Conservation (phyloP, 2,329 filamentous ascomycete genomes). For the Mycocentrospora acerina region DNA sequence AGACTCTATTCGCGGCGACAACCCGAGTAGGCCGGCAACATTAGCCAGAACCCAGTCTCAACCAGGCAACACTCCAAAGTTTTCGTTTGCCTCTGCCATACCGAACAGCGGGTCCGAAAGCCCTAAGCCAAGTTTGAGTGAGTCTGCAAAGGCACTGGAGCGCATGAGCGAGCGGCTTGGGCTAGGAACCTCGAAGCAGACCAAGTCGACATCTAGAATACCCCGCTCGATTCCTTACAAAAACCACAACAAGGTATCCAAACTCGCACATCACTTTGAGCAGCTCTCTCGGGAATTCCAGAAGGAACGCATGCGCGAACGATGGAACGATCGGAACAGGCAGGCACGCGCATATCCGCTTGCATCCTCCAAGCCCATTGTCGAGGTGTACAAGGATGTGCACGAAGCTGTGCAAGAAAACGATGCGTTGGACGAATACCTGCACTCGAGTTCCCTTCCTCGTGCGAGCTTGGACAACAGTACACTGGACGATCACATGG, state of each 20-base stretch:
- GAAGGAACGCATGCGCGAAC: constrained; percentile 85
- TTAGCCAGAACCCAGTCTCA: constrained; percentile 40
- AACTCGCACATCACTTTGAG: constrained; percentile 93
- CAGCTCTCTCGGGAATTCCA: constrained; percentile 96
- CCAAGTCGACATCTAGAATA: constrained; percentile 70
- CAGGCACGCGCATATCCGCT: constrained; percentile 82
- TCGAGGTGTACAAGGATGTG: constrained; percentile 93
- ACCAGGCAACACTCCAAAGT: constrained; percentile 33
- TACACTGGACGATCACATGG: constrained; percentile 37
- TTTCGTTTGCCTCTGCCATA: constrained; percentile 18
- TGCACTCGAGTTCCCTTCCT: constrained; percentile 36
- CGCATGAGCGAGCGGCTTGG: constrained; percentile 75
- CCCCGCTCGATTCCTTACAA: constrained; percentile 73
- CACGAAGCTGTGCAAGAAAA: constrained; percentile 88
- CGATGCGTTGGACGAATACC: constrained; percentile 66
- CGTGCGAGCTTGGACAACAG: constrained; percentile 40
- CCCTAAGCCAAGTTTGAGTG: constrained; percentile 30
- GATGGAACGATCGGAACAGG: constrained; percentile 74
- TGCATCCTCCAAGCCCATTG: constrained; percentile 90
- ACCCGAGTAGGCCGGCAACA: constrained; percentile 23
- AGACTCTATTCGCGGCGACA: constrained; percentile 37
- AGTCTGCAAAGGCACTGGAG: constrained; percentile 54
- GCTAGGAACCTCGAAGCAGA: constrained; percentile 63
- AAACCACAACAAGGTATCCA: constrained; percentile 78
- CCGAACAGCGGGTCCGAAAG: constrained; percentile 19